Evolutionary conservation across 106 monocot genomes (phyloP).

Genomic region (Xerophyta viscosa): DNA sequence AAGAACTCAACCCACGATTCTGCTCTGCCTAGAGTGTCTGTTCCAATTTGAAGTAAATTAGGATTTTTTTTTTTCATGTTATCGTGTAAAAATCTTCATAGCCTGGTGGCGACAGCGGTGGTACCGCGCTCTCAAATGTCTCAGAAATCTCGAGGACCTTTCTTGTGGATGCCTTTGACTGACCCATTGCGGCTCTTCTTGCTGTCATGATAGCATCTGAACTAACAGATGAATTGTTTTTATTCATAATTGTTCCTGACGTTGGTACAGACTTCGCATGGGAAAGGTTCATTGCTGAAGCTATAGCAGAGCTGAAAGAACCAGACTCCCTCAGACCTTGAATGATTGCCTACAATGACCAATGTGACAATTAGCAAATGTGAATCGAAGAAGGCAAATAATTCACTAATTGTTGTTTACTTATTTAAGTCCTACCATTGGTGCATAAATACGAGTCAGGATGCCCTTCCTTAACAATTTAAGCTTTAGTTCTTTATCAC

Average conservation of each 20-base stretch:
- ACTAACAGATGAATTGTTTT: not conserved
- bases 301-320: conserved; percentile 65
- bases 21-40: not conserved
- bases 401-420: not conserved
- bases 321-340: conserved; percentile 79
- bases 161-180: conserved; percentile 18
- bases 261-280: conserved; percentile 12
- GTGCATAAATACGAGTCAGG: conserved; percentile 77
- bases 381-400: not conserved
- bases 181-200: not conserved
- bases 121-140: conserved; percentile 14
- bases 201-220: not conserved
- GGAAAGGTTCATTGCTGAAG: conserved; percentile 28
- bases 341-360: conserved; percentile 56
- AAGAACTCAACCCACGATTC: not conserved
- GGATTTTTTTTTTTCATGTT: conserved; percentile 1
- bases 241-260: conserved; percentile 3
- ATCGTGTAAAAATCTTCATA: conserved; percentile 15
- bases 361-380: too few species aligned
- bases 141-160: conserved; percentile 22
- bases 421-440: conserved; percentile 50
- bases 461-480: conserved; percentile 76
- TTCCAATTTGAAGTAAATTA: not conserved
- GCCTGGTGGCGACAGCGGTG: conserved; percentile 36
- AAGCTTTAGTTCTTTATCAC: conserved; percentile 47